Base-by-base conservation (phyloP, 352 stramenopile genomes). In the Phytophthora pinifolia region DNA sequence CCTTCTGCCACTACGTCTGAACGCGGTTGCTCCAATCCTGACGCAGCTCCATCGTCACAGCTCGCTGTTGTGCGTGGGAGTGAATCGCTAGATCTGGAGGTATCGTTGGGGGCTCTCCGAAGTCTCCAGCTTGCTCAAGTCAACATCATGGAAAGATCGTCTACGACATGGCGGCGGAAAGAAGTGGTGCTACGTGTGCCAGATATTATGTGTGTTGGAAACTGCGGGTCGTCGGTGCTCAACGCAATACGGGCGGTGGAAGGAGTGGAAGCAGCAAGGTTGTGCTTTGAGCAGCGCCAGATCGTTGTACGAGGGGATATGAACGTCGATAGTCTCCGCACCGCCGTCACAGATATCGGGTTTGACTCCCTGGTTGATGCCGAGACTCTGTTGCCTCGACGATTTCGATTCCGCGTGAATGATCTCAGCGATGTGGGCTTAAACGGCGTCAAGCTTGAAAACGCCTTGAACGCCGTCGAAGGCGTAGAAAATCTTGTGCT, bases 171-270 rank as follows among this genome's bases (percentile, higher is more conserved):
- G 81, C 60, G 66, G 10, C 59, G 54, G 31, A 87, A 88, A 57
- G 74, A 91, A 59, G 63, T 91, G 31, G 76, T 88, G 22, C 46
- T 94, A 9, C 57, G 62, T 15, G 74, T 94, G 9, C 60, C 72
- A 22, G 84, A 85, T 17, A 94, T 94, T 78, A 94, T 94, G 82
- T 94, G 84, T 46, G 67, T 78, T 13, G 70, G 66, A 32, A 92
- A 89, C 39, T 94, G 84, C 41, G 84, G 84, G 12, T 71, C 63
- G n/a, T 83, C 82, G 2, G 78, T 94, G 17, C 56, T 93, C 18
- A 84, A 83, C 32, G 75, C 81, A 4, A 49, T 87, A 9, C 68
- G 61, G 0, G 62, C 55, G 36, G 69, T 87, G 13, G 49, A 67
- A 31, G 52, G 70, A 1, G 74, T 92, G 9, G 62, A 86, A 45